Evolutionary conservation across 2,329 filamentous ascomycete species (phyloP).

Genomic region (Epichloe coenophiala): DNA sequence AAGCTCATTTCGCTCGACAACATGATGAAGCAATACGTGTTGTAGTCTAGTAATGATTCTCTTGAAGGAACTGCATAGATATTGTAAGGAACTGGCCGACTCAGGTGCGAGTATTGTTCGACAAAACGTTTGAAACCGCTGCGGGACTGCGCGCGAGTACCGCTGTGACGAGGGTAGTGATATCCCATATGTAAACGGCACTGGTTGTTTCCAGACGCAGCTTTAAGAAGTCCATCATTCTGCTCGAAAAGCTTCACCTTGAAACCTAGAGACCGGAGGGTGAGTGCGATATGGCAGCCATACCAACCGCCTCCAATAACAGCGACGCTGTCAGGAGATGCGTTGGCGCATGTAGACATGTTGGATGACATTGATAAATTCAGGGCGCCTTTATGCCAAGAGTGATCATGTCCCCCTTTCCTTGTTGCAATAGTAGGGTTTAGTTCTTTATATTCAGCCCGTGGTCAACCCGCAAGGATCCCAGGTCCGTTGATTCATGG

Average conservation of each 20-base stretch:
- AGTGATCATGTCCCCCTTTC: no score
- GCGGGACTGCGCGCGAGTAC: background rate
- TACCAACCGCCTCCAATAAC: background rate
- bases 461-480: no score
- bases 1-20: background rate
- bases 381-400: no score
- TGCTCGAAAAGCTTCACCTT: background rate
- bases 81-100: background rate
- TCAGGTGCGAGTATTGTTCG: background rate
- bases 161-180: background rate
- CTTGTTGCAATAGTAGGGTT: no score
- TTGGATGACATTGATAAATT: no score
- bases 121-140: background rate
- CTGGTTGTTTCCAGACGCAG: background rate
- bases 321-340: background rate
- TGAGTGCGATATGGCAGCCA: background rate
- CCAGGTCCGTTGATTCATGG: no score
- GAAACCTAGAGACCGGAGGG: background rate
- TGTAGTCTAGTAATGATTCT: background rate
- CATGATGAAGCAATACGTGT: background rate
- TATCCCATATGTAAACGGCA: background rate
- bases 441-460: no score
- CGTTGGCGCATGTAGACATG: no score
- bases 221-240: background rate
- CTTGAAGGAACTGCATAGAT: background rate